Evolutionary conservation across 2,329 filamentous ascomycete genomes (phyloP).

Genomic region (Biscogniauxia marginata): DNA sequence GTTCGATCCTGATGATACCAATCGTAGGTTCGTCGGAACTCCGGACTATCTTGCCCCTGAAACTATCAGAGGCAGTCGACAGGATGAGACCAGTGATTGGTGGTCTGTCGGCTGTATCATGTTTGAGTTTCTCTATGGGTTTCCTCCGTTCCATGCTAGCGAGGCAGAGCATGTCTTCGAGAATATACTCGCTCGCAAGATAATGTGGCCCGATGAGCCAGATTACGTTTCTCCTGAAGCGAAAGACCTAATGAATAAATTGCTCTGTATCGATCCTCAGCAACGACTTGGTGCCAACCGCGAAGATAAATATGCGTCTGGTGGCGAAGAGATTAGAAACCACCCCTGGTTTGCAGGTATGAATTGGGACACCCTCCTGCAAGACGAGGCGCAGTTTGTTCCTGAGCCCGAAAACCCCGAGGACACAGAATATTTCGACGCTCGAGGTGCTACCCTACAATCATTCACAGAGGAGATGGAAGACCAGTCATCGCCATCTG

Average conservation of each 20-base stretch:
- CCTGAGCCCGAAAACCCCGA: constrained; percentile 91
- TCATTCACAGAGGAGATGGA: constrained; percentile 94
- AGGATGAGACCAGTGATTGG: constrained; percentile 99
- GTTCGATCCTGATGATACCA: constrained; percentile 92
- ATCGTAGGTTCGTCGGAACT: constrained; percentile 90
- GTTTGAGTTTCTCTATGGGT: constrained; percentile 92
- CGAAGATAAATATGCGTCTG: constrained; percentile 76
- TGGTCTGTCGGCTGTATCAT: constrained; percentile 99
- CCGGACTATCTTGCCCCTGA: constrained; percentile 97
- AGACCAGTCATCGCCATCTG: constrained; percentile 79
- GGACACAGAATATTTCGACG: constrained; percentile 97
- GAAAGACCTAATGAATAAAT: constrained; percentile 89
- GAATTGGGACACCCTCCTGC: constrained; percentile 87
- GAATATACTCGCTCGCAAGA: constrained; percentile 86
- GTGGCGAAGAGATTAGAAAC: constrained; percentile 85
- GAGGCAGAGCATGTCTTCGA: constrained; percentile 95
- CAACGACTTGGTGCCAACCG: constrained; percentile 83
- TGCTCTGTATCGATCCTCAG: constrained; percentile 81
- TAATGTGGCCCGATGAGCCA: constrained; percentile 86
- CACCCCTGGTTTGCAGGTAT: constrained; percentile 87
- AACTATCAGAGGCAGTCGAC: constrained; percentile 90
- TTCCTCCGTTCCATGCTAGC: constrained; percentile 87
- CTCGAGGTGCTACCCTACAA: constrained; percentile 85
- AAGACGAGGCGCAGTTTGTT: constrained; percentile 94
- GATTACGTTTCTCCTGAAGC: constrained; percentile 82